Percentiles rank a stretch among this genome's conserved stretches.
phyloP scores from a whole-genome alignment of 2,329 filamentous ascomycete species.

The Neopestalotiopsis sp. region DNA sequence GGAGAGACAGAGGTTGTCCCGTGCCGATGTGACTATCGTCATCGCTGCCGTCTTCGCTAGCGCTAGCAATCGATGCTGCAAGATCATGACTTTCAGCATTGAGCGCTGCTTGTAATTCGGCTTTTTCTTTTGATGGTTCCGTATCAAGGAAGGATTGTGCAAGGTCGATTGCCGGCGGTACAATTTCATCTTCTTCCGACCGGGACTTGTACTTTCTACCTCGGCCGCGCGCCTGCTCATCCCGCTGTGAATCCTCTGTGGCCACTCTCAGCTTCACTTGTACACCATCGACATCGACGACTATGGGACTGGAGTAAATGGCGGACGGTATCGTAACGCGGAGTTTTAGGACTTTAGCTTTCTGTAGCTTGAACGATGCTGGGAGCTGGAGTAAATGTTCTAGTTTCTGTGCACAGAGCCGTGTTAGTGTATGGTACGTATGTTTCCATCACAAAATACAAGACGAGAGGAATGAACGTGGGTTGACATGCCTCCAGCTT shows the following conservation, averaged over 20 bases:
- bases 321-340: conserved; percentile 87
- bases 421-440: conserved; percentile 14
- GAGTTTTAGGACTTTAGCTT: conserved; percentile 76
- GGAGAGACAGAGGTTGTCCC: conserved; percentile 71
- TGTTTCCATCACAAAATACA: conserved; percentile 15
- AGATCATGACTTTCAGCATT: conserved; percentile 66
- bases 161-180: conserved; percentile 75
- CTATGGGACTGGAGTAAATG: conserved; percentile 83
- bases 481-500: conserved; percentile 68
- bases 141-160: conserved; percentile 80
- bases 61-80: conserved; percentile 61
- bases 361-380: conserved; percentile 69
- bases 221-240: conserved; percentile 31
- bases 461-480: neutral
- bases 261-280: conserved; percentile 69
- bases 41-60: conserved; percentile 66
- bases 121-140: conserved; percentile 68
- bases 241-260: conserved; percentile 41
- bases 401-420: conserved; percentile 67
- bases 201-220: conserved; percentile 33
- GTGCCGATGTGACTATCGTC: conserved; percentile 69
- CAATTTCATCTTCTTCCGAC: conserved; percentile 38
- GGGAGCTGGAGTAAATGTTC: conserved; percentile 77
- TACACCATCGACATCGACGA: conserved; percentile 81
- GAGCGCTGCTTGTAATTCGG: conserved; percentile 71